These are phyloP conservation scores for Claviceps sp. DNA, from an alignment of 2,329 filamentous ascomycete genomes.

Conservation along the genomic window DNA sequence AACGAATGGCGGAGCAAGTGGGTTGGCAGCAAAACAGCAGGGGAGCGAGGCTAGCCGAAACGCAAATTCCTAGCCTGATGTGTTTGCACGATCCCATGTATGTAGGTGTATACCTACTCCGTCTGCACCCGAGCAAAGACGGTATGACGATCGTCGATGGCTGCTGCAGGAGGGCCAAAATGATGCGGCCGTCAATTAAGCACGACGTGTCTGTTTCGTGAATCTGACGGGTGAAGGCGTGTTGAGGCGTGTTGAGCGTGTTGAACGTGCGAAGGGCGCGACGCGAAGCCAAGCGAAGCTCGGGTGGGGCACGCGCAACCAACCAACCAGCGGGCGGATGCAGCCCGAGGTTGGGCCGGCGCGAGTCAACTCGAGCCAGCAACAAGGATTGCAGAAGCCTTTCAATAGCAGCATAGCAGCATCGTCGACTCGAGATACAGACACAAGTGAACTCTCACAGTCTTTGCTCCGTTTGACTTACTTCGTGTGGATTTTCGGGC, in stretches of 20 bases:
- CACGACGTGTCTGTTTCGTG: constrained; percentile 33
- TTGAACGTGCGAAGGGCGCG: background rate
- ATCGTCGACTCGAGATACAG: too few species aligned
- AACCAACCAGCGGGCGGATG: too few species aligned
- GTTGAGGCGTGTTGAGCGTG: constrained; percentile 16
- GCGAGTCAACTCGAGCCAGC: too few species aligned
- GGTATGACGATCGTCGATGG: background rate
- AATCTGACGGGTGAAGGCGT: constrained; percentile 18
- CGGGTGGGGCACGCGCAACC: background rate
- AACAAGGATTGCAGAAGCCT: too few species aligned
- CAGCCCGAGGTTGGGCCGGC: too few species aligned
- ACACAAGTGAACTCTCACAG: too few species aligned
- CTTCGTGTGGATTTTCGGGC: too few species aligned
- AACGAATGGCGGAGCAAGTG: constrained; percentile 6
- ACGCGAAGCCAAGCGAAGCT: background rate
- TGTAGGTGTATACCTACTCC: background rate
- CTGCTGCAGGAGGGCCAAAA: constrained; percentile 4
- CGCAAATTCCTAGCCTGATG: too few species aligned
- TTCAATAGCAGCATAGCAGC: too few species aligned
- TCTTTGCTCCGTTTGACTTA: too few species aligned
- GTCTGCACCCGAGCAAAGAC: background rate
- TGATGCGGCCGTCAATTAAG: constrained; percentile 20
- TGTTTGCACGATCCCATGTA: too few species aligned
- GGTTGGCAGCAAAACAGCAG: background rate
- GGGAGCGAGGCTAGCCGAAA: too few species aligned